These are phyloP conservation scores for Pseudotsuga menziesii DNA, from an alignment of 75 land plant species.

Conservation along the genomic window DNA sequence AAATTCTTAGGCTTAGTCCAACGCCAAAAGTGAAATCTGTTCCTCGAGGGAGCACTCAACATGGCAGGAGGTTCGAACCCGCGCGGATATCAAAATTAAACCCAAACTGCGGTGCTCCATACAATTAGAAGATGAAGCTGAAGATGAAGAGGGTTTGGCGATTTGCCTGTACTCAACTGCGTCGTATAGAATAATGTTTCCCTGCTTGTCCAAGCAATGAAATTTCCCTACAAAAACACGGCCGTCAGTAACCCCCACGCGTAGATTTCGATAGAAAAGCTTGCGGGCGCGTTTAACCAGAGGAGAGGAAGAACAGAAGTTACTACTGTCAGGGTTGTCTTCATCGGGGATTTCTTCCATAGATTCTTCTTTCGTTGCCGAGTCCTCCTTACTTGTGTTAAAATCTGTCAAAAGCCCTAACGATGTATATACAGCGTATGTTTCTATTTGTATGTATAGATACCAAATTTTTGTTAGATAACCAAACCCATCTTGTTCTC, in stretches of 20 bases:
- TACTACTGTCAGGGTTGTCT: too few species aligned
- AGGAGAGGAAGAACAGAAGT: too few species aligned
- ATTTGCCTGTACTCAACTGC: slow-evolving; percentile 70
- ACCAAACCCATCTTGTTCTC: too few species aligned
- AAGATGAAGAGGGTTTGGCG: slow-evolving; percentile 19
- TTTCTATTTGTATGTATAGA: too few species aligned
- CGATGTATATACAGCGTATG: too few species aligned
- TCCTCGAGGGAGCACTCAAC: slow-evolving; percentile 75
- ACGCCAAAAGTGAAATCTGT: slow-evolving; percentile 49
- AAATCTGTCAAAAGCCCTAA: too few species aligned
- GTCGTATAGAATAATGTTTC: slow-evolving; percentile 90
- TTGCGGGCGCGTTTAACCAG: slow-evolving; percentile 20
- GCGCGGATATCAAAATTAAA: slow-evolving; percentile 77
- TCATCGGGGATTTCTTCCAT: too few species aligned
- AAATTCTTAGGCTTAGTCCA: slow-evolving; percentile 7
- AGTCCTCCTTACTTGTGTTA: too few species aligned
- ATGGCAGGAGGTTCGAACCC: slow-evolving; percentile 76
- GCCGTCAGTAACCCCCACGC: slow-evolving; percentile 76
- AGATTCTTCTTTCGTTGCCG: too few species aligned
- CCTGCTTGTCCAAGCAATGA: slow-evolving; percentile 94
- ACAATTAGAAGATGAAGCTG: slow-evolving; percentile 21
- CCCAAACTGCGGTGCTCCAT: slow-evolving; percentile 80
- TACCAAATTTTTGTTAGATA: too few species aligned
- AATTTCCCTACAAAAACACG: slow-evolving; percentile 77
- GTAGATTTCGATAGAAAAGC: slow-evolving; percentile 57